A percentile compares a stretch with the other conserved stretches of the same genome.
Evolutionary conservation across 2,329 filamentous ascomycete genomes (phyloP).

Genomic region (Colletotrichum eleusines): DNA sequence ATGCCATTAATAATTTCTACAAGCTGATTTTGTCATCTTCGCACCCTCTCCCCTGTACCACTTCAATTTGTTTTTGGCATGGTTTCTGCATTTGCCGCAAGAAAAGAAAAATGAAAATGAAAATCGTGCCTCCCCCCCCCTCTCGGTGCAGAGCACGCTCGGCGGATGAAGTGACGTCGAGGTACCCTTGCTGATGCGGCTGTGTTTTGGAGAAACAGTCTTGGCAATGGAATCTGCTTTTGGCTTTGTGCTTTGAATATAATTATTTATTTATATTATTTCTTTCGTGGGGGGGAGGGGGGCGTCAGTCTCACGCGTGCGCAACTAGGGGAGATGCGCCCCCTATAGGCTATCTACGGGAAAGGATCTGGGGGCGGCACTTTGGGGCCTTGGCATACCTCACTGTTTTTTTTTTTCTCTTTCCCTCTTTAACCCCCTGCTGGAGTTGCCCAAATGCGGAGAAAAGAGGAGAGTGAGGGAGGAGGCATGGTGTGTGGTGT

Average conservation of each 20-base stretch:
- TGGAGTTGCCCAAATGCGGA: not conserved
- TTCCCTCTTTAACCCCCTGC: not conserved
- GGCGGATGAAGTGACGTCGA: not conserved
- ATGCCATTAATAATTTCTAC: not conserved
- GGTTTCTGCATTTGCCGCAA: no score
- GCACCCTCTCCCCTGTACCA: no score
- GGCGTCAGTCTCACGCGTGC: not conserved
- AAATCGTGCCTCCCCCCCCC: no score
- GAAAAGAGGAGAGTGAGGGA: not conserved
- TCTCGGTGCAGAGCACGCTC: not conserved
- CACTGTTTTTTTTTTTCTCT: not conserved
- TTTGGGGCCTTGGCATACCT: slow-evolving; percentile 15
- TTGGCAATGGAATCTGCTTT: not conserved
- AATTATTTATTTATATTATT: no score
- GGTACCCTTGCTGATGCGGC: slow-evolving; percentile 8
- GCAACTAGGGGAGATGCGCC: slow-evolving; percentile 7
- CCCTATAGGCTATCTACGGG: not conserved
- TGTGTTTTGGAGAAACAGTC: not conserved
- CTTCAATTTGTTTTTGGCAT: no score
- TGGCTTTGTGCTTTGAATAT: no score
- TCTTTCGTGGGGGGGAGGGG: not conserved
- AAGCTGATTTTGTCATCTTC: no score
- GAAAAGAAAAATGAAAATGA: no score
- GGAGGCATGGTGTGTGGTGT: not conserved
- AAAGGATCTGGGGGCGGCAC: slow-evolving; percentile 7